Evolutionary conservation across 371 early-diverging fungal species (phyloP).

Genomic region (Mortierella sp.): DNA sequence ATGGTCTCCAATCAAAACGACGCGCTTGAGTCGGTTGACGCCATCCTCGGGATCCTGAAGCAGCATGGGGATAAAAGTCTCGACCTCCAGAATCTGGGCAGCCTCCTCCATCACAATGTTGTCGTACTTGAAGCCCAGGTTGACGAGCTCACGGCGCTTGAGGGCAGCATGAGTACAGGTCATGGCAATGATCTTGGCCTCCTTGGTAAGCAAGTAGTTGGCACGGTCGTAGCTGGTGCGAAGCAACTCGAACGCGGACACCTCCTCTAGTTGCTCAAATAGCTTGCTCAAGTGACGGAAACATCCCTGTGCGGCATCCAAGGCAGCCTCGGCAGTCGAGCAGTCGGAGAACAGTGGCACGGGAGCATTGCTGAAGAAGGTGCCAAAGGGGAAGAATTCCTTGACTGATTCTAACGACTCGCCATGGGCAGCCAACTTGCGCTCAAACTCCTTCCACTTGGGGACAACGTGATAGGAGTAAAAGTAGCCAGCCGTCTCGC

Average conservation of each 20-base stretch:
- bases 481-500: constrained; percentile 95
- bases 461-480: constrained; percentile 80
- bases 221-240: constrained; percentile 83
- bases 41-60: constrained; percentile 80
- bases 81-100: constrained; percentile 96
- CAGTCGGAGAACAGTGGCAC: constrained; percentile 76
- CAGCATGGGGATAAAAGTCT: constrained; percentile 93
- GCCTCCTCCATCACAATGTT: constrained; percentile 98
- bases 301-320: constrained; percentile 80
- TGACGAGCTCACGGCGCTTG: constrained; percentile 84
- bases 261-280: constrained; percentile 80
- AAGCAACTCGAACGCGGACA: constrained; percentile 94
- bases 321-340: constrained; percentile 61
- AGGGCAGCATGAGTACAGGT: constrained; percentile 97
- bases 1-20: constrained; percentile 98
- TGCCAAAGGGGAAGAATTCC: constrained; percentile 83
- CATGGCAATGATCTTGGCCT: constrained; percentile 96
- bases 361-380: constrained; percentile 83
- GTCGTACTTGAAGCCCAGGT: constrained; percentile 93
- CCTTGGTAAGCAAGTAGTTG: constrained; percentile 93
- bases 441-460: constrained; percentile 82
- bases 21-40: constrained; percentile 80
- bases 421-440: constrained; percentile 24
- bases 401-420: constrained; percentile 49
- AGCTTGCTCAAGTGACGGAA: constrained; percentile 82